Evolutionary conservation across 2,329 filamentous ascomycete species (phyloP), one percentile per base, ranked within the genome.

Genomic region (Xylaria sp.): DNA sequence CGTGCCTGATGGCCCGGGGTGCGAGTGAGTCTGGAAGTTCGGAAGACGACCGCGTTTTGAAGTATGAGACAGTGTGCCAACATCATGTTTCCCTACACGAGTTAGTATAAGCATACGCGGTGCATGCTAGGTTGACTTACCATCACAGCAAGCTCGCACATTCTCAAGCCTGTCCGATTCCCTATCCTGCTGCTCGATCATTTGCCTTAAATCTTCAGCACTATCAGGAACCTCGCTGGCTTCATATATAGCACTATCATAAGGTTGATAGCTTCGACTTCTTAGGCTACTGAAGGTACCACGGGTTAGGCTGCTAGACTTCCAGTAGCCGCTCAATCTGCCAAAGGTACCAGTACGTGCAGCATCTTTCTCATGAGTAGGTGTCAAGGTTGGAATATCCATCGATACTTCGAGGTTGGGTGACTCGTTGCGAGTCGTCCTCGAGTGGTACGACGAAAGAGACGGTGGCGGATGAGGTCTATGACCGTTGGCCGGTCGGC

Each of bases 81-180:
- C 91, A 78, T 94, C 91, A 76, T 94, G 91, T 83, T 92, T 93
- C 74, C 91, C 90, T 92, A 23, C n/a, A 59, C 28, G 15, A 7
- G 43, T 72, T 43, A 70, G 58, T 64, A 48, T 18, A 10, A 28
- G 13, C 6, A 28, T 18, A 46, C 20, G 12, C 5, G 51, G 33
- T 31, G 0, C 12, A 28, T 2, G 10, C n/a, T 28, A 52, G 31
- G 13, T 33, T 23, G 36, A 84, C 91, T 88, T 86, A 95, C 94
- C 96, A 87, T 98, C 96, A 81, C 96, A 99, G 83, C 96, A 99
- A 68, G 95, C 94, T 78, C 96, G 88, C 72, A 99, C 96, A 80
- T 99, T 98, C 85, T 98, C 95, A 76, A 98, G 86, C 71, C 91
- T 87, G 78, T 94, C 92, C 31, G 91, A 85, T 73, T 94, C 92